These are phyloP conservation scores for Rhytidhysteron rufulum DNA, from an alignment of 2,329 filamentous ascomycete species.

Conservation along the genomic window DNA sequence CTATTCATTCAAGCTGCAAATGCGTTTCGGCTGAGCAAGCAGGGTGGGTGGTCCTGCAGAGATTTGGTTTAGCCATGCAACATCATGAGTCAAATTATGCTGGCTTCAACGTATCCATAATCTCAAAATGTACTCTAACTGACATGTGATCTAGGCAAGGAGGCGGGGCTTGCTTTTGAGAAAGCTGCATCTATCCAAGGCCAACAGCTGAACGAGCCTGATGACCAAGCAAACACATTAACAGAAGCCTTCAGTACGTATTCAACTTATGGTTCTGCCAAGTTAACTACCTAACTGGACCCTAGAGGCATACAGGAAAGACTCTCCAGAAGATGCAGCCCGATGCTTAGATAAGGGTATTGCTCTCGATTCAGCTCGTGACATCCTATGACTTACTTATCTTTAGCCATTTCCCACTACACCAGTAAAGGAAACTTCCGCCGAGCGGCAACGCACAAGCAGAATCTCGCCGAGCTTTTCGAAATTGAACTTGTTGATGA, in stretches of 20 bases:
- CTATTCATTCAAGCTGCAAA: slow-evolving; percentile 86
- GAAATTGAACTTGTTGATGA: slow-evolving; percentile 77
- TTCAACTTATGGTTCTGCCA: neutral
- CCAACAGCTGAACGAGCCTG: slow-evolving; percentile 79
- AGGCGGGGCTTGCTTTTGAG: slow-evolving; percentile 84
- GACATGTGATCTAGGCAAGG: slow-evolving; percentile 57
- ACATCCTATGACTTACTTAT: neutral
- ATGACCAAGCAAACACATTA: slow-evolving; percentile 85
- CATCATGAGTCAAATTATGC: too few relatives aligned
- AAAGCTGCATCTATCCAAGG: slow-evolving; percentile 76
- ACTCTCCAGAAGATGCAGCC: slow-evolving; percentile 77
- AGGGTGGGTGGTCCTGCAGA: slow-evolving; percentile 54
- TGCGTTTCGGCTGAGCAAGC: slow-evolving; percentile 83
- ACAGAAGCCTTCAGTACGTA: slow-evolving; percentile 74
- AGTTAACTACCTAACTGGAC: slow-evolving; percentile 7
- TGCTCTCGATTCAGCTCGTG: slow-evolving; percentile 1
- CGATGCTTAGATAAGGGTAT: slow-evolving; percentile 63
- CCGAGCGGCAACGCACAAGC: slow-evolving; percentile 84
- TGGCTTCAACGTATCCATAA: too few relatives aligned
- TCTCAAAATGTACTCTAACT: too few relatives aligned
- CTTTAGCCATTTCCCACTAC: slow-evolving; percentile 72
- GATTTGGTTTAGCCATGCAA: too few relatives aligned
- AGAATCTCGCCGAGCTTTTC: slow-evolving; percentile 80
- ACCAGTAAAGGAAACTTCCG: slow-evolving; percentile 87
- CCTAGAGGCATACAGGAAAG: slow-evolving; percentile 75